Evolutionary conservation across 352 stramenopile genomes (phyloP).

Genomic region (Phytophthora pistaciae): DNA sequence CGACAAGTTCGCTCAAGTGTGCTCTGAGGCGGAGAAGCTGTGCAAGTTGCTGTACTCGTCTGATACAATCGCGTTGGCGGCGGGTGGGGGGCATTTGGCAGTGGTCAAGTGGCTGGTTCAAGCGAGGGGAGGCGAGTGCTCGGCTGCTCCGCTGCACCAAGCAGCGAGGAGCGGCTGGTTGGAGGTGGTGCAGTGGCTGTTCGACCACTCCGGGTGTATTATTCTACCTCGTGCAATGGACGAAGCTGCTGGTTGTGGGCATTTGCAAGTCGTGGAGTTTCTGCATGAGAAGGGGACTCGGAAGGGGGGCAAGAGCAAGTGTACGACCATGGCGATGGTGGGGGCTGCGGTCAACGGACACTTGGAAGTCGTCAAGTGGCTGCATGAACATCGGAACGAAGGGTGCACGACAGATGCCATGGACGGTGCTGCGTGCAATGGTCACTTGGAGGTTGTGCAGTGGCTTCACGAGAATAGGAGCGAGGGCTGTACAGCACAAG

Average conservation of each 20-base stretch:
- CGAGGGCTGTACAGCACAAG: conserved; percentile 29
- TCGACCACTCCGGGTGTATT: conserved; percentile 26
- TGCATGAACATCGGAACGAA: conserved; percentile 29
- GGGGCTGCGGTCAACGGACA: conserved; percentile 31
- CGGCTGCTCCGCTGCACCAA: conserved; percentile 32
- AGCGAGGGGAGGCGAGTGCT: conserved; percentile 36
- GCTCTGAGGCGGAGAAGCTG: background rate
- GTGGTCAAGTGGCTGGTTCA: conserved; percentile 34
- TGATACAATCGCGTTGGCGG: conserved; percentile 19
- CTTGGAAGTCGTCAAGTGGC: conserved; percentile 32
- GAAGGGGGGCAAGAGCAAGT: conserved; percentile 17
- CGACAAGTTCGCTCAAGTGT: background rate
- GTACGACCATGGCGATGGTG: conserved; percentile 31
- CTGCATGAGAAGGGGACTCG: conserved; percentile 24
- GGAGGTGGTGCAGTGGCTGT: conserved; percentile 28
- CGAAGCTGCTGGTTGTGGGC: conserved; percentile 31
- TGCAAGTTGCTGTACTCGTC: conserved; percentile 32
- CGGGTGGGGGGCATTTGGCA: conserved; percentile 25
- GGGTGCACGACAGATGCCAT: conserved; percentile 28
- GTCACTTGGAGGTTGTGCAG: conserved; percentile 32
- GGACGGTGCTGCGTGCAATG: conserved; percentile 28
- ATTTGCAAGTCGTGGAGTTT: conserved; percentile 34
- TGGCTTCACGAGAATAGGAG: conserved; percentile 38
- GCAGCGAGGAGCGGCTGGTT: conserved; percentile 24
- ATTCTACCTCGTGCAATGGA: conserved; percentile 33